Percentiles rank a stretch among this genome's conserved stretches.
These are phyloP conservation scores for Botryosphaeria dothidea DNA, from an alignment of 2,329 filamentous ascomycete genomes.

Conservation along the genomic window DNA sequence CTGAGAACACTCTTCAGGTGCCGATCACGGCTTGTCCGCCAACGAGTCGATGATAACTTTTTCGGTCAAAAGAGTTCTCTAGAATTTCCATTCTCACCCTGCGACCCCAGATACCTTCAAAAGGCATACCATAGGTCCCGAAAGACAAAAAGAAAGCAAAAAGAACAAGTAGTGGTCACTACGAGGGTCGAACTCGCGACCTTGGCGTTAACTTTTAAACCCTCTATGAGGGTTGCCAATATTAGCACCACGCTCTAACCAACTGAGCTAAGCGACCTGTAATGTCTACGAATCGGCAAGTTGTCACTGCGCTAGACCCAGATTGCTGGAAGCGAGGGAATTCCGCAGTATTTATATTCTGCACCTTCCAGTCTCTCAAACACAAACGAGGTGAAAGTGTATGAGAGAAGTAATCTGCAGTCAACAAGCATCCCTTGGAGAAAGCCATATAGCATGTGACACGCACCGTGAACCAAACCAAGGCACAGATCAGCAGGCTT, in stretches of 20 bases:
- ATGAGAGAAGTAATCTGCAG: neutral
- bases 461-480: neutral
- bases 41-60: no score
- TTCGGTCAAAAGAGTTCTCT: no score
- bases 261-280: constrained; percentile 23
- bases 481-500: neutral
- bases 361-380: neutral
- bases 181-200: constrained; percentile 24
- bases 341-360: neutral
- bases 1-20: no score
- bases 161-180: constrained; percentile 19
- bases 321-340: fast-evolving
- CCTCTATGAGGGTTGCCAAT: neutral
- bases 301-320: neutral
- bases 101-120: neutral
- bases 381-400: neutral
- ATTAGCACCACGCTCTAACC: constrained; percentile 25
- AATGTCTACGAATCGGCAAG: neutral
- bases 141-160: neutral
- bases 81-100: neutral
- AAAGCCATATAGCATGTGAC: neutral
- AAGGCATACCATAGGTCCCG: no score
- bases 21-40: no score
- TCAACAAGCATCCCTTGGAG: neutral
- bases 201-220: constrained; percentile 18